Base-by-base conservation (phyloP, 1,284 basidiomycete genomes). In the Trichosporon sp. region DNA sequence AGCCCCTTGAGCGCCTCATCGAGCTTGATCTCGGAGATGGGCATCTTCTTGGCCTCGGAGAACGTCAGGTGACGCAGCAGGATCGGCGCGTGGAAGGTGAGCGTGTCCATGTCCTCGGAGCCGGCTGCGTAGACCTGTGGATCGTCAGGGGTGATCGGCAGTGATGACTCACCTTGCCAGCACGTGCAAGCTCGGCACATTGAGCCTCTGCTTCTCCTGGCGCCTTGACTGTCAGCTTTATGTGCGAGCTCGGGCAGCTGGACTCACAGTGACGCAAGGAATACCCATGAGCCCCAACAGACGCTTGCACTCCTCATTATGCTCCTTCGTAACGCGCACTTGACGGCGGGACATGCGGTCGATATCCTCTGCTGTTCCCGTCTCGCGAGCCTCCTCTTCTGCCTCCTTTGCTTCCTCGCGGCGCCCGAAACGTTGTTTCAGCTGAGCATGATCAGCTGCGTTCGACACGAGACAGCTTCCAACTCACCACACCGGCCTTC, bases 91-190 rank as follows among this genome's bases (percentile, higher is more conserved):
- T 87, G 85, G 83, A 99, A 99, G 0, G 96, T 99, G 49, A 99
- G 86, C 3, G 96, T 99, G 74, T 99, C 96, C 96, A 99, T 99
- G 78, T 99, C 96, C 81, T 99, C 96, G 0, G 94, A 97, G 6
- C 96, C 96, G 4, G 95, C 95, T 0, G 91, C 96, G 74, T 90
- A 99, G 21, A 97, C 92, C 90, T 92, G 71, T 3, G 60, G 33
- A 58, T n/a, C 57, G 59, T 57, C 32, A 60, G 52, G 10, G 9
- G 29, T 40, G 9, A 1, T 33, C 9, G 0, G 10, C n/a, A 23
- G 23, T 32, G 4, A n/a, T 21, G 9, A 75, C 69, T 63, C 59
- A 89, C 92, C 83, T 96, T 95, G 62, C 93, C 95, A 9, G 92
- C 93, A 31, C 94, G 87, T 14, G 93, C 94, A 3, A 99, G 87